Evolutionary conservation across 768 basidiomycete species (phyloP).

Genomic region (Porphyrellus cyaneotinctus): DNA sequence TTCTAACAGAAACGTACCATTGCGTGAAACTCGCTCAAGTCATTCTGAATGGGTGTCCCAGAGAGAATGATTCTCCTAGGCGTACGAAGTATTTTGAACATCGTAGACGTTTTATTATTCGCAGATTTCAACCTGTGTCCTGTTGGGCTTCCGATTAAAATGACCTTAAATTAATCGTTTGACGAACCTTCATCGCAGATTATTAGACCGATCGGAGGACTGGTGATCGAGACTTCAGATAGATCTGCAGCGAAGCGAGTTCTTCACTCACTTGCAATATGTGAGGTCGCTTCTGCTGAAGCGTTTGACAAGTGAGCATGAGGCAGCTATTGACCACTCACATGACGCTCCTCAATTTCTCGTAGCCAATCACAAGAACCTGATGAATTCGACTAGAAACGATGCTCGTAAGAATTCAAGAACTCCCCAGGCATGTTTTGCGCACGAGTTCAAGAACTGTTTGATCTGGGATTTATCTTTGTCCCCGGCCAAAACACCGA

Average conservation of each 20-base stretch:
- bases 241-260: background rate
- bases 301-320: background rate
- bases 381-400: constrained; percentile 62
- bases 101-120: constrained; percentile 82
- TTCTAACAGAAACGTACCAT: constrained; percentile 59
- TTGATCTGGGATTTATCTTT: constrained; percentile 55
- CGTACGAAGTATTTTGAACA: constrained; percentile 78
- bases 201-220: constrained; percentile 89
- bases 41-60: constrained; percentile 97
- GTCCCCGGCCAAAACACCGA: constrained; percentile 58
- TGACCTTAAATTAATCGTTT: background rate
- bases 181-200: constrained; percentile 87
- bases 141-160: constrained; percentile 23
- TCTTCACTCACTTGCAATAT: constrained; percentile 54
- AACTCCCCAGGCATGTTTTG: background rate
- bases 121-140: constrained; percentile 92
- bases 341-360: constrained; percentile 81
- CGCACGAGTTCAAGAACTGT: constrained; percentile 73
- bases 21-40: constrained; percentile 90
- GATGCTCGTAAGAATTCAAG: background rate
- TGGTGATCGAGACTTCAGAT: constrained; percentile 26
- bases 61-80: constrained; percentile 82
- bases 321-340: constrained; percentile 34
- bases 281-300: constrained; percentile 48
- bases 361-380: constrained; percentile 93